These are phyloP conservation scores for Lactarius sp. DNA, from an alignment of 768 basidiomycete genomes.

Conservation along the genomic window DNA sequence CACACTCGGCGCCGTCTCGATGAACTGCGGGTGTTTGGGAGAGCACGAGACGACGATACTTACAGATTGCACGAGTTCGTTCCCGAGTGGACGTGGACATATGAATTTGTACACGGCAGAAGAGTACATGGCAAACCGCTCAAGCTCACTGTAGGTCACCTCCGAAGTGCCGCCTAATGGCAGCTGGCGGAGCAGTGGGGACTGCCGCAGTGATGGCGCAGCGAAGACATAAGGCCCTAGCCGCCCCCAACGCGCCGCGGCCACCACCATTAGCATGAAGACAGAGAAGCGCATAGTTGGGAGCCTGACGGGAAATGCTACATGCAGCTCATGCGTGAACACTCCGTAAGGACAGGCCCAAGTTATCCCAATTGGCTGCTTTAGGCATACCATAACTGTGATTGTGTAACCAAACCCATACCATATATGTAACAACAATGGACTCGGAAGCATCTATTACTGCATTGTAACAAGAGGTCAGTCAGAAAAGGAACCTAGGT, in stretches of 20 bases:
- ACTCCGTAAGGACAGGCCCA: not conserved
- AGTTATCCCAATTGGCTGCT: too few relatives aligned
- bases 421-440: too few relatives aligned
- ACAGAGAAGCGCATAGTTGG: conserved; percentile 1
- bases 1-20: conserved; percentile 50
- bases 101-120: conserved; percentile 45
- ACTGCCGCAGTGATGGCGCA: not conserved
- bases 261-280: not conserved
- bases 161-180: not conserved
- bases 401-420: too few relatives aligned
- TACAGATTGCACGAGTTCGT: conserved; percentile 39
- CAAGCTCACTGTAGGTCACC: conserved; percentile 38
- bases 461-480: too few relatives aligned
- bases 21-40: conserved; percentile 52
- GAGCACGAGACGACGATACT: conserved; percentile 15
- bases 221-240: not conserved
- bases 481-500: too few relatives aligned
- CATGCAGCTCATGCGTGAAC: not conserved
- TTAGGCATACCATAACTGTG: too few relatives aligned
- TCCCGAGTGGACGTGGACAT: conserved; percentile 46
- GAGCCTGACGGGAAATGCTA: not conserved
- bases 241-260: not conserved
- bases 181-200: not conserved
- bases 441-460: too few relatives aligned
- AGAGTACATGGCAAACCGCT: conserved; percentile 45